These are phyloP conservation scores for Xanthoconium stramineum DNA, from an alignment of 768 basidiomycete species.

Conservation along the genomic window DNA sequence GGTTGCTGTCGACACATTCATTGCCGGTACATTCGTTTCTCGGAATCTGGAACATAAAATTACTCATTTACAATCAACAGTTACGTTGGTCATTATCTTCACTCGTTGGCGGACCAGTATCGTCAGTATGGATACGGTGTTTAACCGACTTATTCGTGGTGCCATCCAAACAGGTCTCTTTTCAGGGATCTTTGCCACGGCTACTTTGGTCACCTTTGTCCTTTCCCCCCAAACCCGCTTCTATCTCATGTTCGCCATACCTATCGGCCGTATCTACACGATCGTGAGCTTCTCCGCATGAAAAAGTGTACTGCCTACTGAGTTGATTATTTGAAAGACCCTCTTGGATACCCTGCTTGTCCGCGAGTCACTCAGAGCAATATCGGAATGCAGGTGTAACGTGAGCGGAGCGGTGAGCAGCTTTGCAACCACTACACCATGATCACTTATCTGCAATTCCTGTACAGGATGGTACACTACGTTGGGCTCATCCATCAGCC, in stretches of 20 bases:
- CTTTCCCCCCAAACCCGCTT: constrained; percentile 30
- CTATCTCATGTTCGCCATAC: constrained; percentile 38
- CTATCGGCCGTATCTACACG: constrained; percentile 43
- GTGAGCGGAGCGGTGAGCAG: background rate
- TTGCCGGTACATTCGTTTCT: constrained; percentile 34
- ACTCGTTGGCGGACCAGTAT: constrained; percentile 45
- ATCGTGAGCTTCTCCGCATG: constrained; percentile 35
- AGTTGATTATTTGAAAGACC: background rate
- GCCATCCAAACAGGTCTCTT: constrained; percentile 8
- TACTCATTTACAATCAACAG: constrained; percentile 7
- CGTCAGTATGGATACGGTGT: constrained; percentile 45
- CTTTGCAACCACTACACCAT: background rate
- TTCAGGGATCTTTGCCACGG: background rate
- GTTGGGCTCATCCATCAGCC: background rate
- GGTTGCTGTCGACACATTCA: constrained; percentile 40
- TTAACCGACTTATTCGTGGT: constrained; percentile 8
- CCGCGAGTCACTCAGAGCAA: constrained; percentile 2
- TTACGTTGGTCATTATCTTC: constrained; percentile 1
- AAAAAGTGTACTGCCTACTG: background rate
- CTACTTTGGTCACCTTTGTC: constrained; percentile 18
- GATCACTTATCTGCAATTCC: background rate
- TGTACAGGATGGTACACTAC: background rate
- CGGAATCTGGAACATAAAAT: too few relatives aligned
- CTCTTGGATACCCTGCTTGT: constrained; percentile 9
- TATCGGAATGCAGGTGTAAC: background rate